These are phyloP conservation scores for Aristolochia californica DNA, from an alignment of 164 flowering plant species.

Conservation along the genomic window DNA sequence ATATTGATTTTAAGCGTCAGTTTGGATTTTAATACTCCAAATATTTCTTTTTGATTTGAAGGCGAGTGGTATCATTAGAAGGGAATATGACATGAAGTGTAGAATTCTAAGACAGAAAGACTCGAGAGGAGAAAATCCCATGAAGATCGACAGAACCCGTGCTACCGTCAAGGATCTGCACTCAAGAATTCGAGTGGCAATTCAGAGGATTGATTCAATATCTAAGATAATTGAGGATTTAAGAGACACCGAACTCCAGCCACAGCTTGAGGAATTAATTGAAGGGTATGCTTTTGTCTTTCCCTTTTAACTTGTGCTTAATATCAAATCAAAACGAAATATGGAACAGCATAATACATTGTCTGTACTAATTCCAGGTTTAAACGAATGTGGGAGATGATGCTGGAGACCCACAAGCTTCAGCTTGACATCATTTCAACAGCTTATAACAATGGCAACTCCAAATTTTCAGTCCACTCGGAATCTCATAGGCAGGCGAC, in stretches of 20 bases:
- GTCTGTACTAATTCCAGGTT: conserved; percentile 34
- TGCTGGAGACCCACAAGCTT: conserved; percentile 69
- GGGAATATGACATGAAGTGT: conserved; percentile 65
- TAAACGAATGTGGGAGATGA: conserved; percentile 84
- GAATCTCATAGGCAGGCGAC: conserved; percentile 59
- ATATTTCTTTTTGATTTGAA: conserved; percentile 19
- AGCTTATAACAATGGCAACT: conserved; percentile 29
- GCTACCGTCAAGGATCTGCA: conserved; percentile 84
- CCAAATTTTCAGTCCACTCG: conserved; percentile 40
- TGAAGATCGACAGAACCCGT: conserved; percentile 63
- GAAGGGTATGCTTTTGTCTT: conserved; percentile 48
- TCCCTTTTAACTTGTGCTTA: background rate
- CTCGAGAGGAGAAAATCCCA: conserved; percentile 40
- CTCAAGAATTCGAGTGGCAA: conserved; percentile 77
- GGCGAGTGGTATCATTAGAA: conserved; percentile 75
- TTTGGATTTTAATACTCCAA: background rate
- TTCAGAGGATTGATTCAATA: conserved; percentile 77
- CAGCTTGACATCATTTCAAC: conserved; percentile 53
- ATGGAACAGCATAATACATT: background rate
- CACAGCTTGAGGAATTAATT: conserved; percentile 90
- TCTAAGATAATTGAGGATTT: conserved; percentile 84
- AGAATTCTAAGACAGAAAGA: conserved; percentile 54
- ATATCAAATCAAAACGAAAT: background rate
- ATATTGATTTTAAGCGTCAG: background rate
- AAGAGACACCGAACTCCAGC: conserved; percentile 90